Evolutionary conservation across 73 alveolate species (phyloP).

Genomic region (Tetrahymena borealis): DNA sequence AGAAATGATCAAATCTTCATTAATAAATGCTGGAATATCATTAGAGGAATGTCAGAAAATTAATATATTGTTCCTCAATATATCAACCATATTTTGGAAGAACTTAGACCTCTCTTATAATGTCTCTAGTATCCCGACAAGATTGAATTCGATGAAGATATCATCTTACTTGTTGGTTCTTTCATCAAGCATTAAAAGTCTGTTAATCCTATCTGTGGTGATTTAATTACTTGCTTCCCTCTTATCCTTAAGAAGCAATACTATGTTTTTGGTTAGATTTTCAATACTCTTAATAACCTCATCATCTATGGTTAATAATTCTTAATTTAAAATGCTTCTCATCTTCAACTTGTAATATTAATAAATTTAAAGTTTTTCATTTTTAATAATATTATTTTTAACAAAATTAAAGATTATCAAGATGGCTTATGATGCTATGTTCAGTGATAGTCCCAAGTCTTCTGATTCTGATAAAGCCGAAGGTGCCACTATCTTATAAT

Average conservation of each 20-base stretch:
- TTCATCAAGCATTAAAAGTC: conserved; percentile 29
- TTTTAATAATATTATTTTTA: not conserved
- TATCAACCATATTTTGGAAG: conserved; percentile 27
- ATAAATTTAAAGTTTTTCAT: too few species aligned
- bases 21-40: conserved; percentile 66
- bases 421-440: not conserved
- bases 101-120: conserved; percentile 49
- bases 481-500: not conserved
- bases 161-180: conserved; percentile 39
- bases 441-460: not conserved
- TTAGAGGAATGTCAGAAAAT: conserved; percentile 43
- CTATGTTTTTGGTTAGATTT: not conserved
- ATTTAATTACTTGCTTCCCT: conserved; percentile 8
- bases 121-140: conserved; percentile 21
- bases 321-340: not conserved
- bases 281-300: not conserved
- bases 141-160: conserved; percentile 69
- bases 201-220: conserved; percentile 6
- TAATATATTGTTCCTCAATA: conserved; percentile 30
- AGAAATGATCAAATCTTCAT: conserved; percentile 32
- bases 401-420: not conserved
- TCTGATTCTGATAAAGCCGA: not conserved
- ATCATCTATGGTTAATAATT: not conserved
- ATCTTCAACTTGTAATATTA: not conserved
- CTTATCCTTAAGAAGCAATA: conserved; percentile 5